Evolutionary conservation across 2,329 filamentous ascomycete species (phyloP), one percentile per base, ranked within the genome.

Genomic region (Fusarium aywerte): DNA sequence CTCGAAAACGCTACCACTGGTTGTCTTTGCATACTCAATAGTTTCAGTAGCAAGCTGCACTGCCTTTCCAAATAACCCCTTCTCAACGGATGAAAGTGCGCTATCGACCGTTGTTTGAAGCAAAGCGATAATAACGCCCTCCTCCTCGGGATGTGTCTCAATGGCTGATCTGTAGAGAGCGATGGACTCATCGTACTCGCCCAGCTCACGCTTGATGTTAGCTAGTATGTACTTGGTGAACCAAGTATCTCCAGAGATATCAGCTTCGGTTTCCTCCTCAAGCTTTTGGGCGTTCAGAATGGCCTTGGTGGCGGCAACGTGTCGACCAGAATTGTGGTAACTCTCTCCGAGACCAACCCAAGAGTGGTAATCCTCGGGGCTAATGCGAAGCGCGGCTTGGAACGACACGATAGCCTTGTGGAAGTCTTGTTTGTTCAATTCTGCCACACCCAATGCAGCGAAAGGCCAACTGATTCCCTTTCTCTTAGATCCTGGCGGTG

Each of bases 331-430:
- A 70, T 92, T 96, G 76, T 97, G 91, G 74, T 99, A 99, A 74
- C 93, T 97, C 80, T 99, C 96, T n/a, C 95, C 96, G 2, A 99
- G 84, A 1, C 96, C 96, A 23, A 99, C 92, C 88, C 95, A 99
- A 0, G 92, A 97, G 79, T 99, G 91, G 74, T 98, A 98, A 77
- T 98, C 93, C 39, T 90, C 83, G 0, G 94, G 93, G 3, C 89
- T 87, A 45, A 97, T 92, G 52, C 95, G 86, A 32, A 99, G 82
- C 12, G 96, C 94, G 3, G 92, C 89, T 74, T 98, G 92, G 76
- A 98, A 99, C 0, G 93, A 97, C 10, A 95, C 89, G 53, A 98
- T 93, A 33, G 93, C 93, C 75, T 92, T 91, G 69, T 89, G 83
- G 72, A 95, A 98, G 62, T 97, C 93, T 75, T 96, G 93, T 76